Base-by-base conservation (phyloP, 2,329 filamentous ascomycete genomes). In the Epichloe amarillans region DNA sequence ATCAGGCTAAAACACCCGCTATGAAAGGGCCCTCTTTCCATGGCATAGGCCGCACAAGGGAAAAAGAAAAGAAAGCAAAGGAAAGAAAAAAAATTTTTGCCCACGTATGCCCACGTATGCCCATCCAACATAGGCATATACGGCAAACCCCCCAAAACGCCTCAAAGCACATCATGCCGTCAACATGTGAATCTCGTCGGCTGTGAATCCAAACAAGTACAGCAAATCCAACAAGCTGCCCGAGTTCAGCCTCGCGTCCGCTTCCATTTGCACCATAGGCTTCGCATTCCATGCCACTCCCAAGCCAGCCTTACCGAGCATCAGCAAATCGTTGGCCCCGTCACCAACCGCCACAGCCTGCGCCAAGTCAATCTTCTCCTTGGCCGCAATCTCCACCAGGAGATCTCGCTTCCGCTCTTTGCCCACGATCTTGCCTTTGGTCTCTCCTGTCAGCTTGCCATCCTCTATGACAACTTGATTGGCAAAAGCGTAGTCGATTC, bases 201-300 rank as follows among this genome's bases (percentile, higher is more conserved):
- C 72, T 0, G 79, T 82, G 53, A 88, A 81, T 0, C 87, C 87
- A 61, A 91, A 80, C 19, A 93, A 65, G 61, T 86, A 84, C 47
- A 90, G 68, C 55, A 93, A 66, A 63, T 91, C 86, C 58, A 84
- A 64, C 63, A 93, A 66, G 55, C 75, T 86, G 54, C 79, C 74
- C 21, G 81, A 77, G 61, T 93, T 93, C 54, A 93, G 66, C 41
- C 84, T 74, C 14, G 82, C 81, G 30, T 82, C 80, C 2, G 87
- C 87, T 64, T 86, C 80, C 71, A 83, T 79, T 69, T 93, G 88
- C 51, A 93, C 87, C 52, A 81, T 75, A 2, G 86, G 85, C 72
- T 93, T 93, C 10, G 87, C 88, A 61, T 90, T 87, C 75, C 88
- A 90, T 2, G 87, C 87, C 3, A 93, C 82, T 19, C 87, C 88